Evolutionary conservation across 1,284 basidiomycete genomes (phyloP), one percentile per base, ranked within the genome.

Genomic region (Cryptococcus sp.): DNA sequence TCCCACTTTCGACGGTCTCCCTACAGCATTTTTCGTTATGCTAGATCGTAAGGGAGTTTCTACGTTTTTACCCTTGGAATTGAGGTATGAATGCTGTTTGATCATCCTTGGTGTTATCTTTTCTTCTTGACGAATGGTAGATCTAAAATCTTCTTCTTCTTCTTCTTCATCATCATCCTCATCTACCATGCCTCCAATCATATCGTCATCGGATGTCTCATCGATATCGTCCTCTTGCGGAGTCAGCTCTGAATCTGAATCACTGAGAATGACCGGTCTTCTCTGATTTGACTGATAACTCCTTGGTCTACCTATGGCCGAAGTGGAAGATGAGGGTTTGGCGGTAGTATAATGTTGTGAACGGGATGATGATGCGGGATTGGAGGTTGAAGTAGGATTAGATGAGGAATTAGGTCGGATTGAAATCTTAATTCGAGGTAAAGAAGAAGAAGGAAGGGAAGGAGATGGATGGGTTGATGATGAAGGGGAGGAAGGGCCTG

Each of bases 181-280:
- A 32, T 61, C 60, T 41, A 61, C 56, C 34, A 61, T 59, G 11
- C 61, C 58, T 37, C 65, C 61, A 32, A 66, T 60, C 30, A 55
- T 55, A 49, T 56, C 58, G 14, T 50, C 52, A 6, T 58, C 61
- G 44, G 65, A 59, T 30, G 53, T 50, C 13, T 57, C 55, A n/a
- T 58, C 57, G 30, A 58, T 48, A 37, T 57, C 56, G 15, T 52
- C 55, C 13, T 59, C 52, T 13, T 8, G 30, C 23, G 52, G 52
- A 4, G 52, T 53, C 15, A 53, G 38, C 14, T 53, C 52, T 15
- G 46, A 48, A 32, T 53, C 52, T 7, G 46, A 48, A 42, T 53
- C 52, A 46, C 41, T 36, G 7, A 53, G 32, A 23, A 46, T 30
- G 13, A n/a, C 44, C 10, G 44, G 13, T 10, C 23, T 30, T 10